Base-by-base conservation (phyloP, 1,139 yeast species). In the Yarrowia galli region DNA sequence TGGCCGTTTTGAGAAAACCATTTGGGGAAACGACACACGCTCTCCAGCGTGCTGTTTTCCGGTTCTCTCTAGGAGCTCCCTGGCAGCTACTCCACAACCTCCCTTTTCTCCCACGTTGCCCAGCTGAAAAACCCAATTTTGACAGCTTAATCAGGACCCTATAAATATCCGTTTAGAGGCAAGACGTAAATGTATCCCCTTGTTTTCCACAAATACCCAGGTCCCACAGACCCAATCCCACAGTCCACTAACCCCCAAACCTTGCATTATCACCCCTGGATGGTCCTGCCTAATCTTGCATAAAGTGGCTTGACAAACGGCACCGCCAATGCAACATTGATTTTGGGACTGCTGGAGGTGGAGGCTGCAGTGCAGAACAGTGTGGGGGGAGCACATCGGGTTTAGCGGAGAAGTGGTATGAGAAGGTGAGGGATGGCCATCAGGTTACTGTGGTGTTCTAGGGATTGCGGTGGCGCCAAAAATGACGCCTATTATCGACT, bases 261-360 rank as follows among this genome's bases (percentile, higher is more conserved):
- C 10, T 20, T 32, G 22, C n/a, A 12, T 13, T 49, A 12, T 18
- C 15, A 23, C 38, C 54, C 32, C 25, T 16, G 23, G 6, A 16
- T 32, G n/a, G n/a, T 25, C 58, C 58, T 51, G 58, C 58, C 22
- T 51, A 35, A 51, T 51, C 58, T 51, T 16, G 58, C 58, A 36
- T 35, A 20, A 22, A n/a, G 58, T 51, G 58, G 58, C 58, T 51
- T 51, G 58, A 43, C 58, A 51, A 35, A 36, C 58, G 58, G 58
- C 58, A 51, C 32, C 58, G n/a, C n/a, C n/a, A 51, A 35, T 51
- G 58, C 58, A 49, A 32, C 56, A 49, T 48, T 48, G 53, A 35
- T 23, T 25, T 9, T 48, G 16, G 15, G 36, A 12, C 20, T n/a
- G 4, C 32, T 16, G 23, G n/a, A 48, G 54, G 54, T 48, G 54